Conservation (phyloP, 2,329 filamentous ascomycete genomes). For the Aureobasidium zeae region DNA sequence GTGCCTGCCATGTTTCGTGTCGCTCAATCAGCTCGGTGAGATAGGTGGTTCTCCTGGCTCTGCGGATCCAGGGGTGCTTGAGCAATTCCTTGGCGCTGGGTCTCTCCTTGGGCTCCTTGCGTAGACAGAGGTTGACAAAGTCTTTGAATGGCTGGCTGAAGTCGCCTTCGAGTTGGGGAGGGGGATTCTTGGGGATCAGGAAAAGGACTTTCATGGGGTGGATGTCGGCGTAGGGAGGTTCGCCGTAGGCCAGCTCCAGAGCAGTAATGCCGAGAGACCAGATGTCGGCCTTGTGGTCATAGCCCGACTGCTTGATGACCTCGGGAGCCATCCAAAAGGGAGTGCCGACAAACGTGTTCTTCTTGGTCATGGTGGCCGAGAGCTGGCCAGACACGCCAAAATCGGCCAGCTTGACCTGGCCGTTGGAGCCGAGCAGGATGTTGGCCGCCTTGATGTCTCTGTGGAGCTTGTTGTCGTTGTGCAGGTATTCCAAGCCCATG, state of each 20-base stretch:
- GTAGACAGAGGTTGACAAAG: constrained; percentile 57
- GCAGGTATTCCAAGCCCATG: constrained; percentile 82
- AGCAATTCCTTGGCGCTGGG: constrained; percentile 80
- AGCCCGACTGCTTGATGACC: constrained; percentile 96
- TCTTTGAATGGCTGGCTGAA: constrained; percentile 43
- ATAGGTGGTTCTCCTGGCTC: constrained; percentile 92
- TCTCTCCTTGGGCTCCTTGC: constrained; percentile 80
- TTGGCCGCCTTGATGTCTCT: constrained; percentile 97
- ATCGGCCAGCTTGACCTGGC: constrained; percentile 93
- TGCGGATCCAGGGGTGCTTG: constrained; percentile 80
- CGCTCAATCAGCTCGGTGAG: constrained; percentile 91
- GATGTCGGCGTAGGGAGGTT: constrained; percentile 91
- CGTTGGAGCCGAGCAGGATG: constrained; percentile 76
- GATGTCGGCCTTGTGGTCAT: constrained; percentile 96
- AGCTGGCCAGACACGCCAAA: constrained; percentile 96
- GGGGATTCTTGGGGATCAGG: constrained; percentile 87
- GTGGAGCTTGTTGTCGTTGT: constrained; percentile 91
- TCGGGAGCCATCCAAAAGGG: constrained; percentile 99
- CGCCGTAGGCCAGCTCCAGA: constrained; percentile 80
- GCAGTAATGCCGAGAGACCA: constrained; percentile 96
- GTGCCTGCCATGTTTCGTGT: constrained; percentile 75
- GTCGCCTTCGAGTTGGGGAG: constrained; percentile 50
- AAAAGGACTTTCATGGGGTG: constrained; percentile 98
- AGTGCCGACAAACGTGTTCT: constrained; percentile 96
- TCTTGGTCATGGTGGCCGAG: constrained; percentile 97